Conservation (phyloP, 2,329 filamentous ascomycete genomes). For the Chrysoporthe puriensis region DNA sequence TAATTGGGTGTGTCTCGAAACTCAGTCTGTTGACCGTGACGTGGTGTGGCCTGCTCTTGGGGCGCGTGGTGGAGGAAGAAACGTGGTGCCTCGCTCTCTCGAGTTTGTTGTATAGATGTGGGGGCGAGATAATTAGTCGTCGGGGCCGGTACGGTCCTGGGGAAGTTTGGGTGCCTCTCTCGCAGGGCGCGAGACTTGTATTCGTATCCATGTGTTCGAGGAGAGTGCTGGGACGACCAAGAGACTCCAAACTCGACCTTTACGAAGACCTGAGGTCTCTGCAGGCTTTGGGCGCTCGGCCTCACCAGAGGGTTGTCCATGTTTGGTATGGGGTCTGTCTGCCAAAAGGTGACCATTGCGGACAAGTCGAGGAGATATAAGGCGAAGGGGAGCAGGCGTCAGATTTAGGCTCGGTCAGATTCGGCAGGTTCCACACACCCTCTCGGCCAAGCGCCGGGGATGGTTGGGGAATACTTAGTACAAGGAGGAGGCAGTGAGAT, state of each 20-base stretch:
- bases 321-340: constrained; percentile 33
- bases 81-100: constrained; percentile 16
- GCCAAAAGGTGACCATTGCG: constrained; percentile 32
- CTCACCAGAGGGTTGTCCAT: constrained; percentile 35
- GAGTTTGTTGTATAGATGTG: constrained; percentile 28
- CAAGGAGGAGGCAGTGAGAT: constrained; percentile 10
- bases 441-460: constrained; percentile 14
- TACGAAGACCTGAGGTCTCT: constrained; percentile 51
- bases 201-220: constrained; percentile 49
- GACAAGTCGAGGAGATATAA: constrained; percentile 20
- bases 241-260: constrained; percentile 58
- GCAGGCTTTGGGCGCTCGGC: constrained; percentile 35
- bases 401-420: constrained; percentile 17
- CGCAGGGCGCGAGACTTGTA: constrained; percentile 52
- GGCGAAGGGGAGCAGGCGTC: background rate
- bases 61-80: constrained; percentile 29
- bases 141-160: constrained; percentile 50
- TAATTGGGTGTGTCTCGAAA: constrained; percentile 30
- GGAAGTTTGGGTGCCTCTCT: constrained; percentile 46
- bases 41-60: constrained; percentile 19
- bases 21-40: background rate
- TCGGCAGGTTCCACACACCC: constrained; percentile 16
- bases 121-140: constrained; percentile 49
- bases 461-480: background rate
- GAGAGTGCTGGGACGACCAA: constrained; percentile 48